Conservation (phyloP, 345 rosid genomes). For the Moringa oleifera region DNA sequence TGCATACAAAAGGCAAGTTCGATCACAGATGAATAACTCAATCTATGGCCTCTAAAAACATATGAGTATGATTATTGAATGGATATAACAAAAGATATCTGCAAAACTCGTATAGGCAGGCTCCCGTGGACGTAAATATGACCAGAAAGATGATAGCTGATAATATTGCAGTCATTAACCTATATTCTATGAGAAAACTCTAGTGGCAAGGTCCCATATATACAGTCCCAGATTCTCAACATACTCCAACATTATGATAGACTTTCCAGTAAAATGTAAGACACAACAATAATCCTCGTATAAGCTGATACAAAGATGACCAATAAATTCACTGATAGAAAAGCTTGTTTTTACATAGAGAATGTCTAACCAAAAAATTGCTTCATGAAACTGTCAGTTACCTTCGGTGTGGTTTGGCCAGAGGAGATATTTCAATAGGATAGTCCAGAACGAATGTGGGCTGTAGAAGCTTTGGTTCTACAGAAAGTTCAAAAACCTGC, state of each 20-base stretch:
- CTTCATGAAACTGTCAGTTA: constrained; percentile 20
- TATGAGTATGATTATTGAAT: neutral
- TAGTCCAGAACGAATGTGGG: constrained; percentile 96
- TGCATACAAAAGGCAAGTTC: neutral
- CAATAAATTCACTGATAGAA: neutral
- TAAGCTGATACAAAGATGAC: neutral
- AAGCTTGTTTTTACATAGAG: neutral
- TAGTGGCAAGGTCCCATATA: neutral
- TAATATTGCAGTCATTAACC: neutral
- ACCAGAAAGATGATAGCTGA: neutral
- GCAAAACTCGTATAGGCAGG: neutral
- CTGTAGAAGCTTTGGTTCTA: constrained; percentile 89
- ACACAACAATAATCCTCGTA: neutral
- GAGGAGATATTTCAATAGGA: constrained; percentile 92
- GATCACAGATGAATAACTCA: neutral
- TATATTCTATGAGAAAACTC: neutral
- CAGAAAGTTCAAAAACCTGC: constrained; percentile 82
- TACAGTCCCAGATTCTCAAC: neutral
- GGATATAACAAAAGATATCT: no score
- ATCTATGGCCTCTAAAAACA: neutral
- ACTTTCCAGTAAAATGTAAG: neutral
- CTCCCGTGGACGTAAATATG: neutral
- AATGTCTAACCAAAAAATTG: neutral
- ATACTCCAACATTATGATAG: neutral
- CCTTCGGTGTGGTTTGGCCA: constrained; percentile 92